Base-by-base conservation (phyloP, 78 protist genomes). In the Anaeramoeba flamelloides region DNA sequence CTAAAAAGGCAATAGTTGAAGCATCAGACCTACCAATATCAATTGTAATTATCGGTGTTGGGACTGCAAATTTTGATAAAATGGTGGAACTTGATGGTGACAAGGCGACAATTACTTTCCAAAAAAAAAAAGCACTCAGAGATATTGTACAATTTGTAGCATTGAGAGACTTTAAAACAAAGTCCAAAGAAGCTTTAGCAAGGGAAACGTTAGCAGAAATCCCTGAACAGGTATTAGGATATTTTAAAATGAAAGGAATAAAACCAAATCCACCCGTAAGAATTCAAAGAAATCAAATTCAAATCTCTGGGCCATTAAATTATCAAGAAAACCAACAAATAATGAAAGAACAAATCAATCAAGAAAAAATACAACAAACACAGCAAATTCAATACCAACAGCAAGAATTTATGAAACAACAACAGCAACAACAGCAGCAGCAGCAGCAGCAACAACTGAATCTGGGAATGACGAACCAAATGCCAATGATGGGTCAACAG, bases 1-100 rank as follows among this genome's bases (percentile, higher is more conserved):
- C 87, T 2, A 12, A 33, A 12, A 81, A 85, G 2, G 39, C n/a
- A 32, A 37, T 85, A 26, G 85, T 80, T 53, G 84, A 79, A 1
- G 2, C 38, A 2, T 79, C 87, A 2, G 77, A 84, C 76, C 37
- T 34, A 4, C 86, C 87, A 36, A 37, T 85, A 38, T 85, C 87
- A 2, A 77, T 85, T 39, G 32, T 85, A 39, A 75, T 85, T 30
- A 39, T 79, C 2, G 87, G 87, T 34, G 1, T 85, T 38, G 87
- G 87, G 31, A 82, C 77, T 78, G 80, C 2, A 3, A 53, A 77
- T 2, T 82, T 85, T n/a, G 26, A 39, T 37, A 2, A 85, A 40
- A 76, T 85, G 80, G 34, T 33, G 3, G 37, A 75, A 1, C 38
- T 85, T 17, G 86, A 84, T 34, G 53, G 77, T 38, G 81, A 85